phyloP scores from a whole-genome alignment of 2,329 filamentous ascomycete genomes.

The Ophiocordyceps unilateralis region DNA sequence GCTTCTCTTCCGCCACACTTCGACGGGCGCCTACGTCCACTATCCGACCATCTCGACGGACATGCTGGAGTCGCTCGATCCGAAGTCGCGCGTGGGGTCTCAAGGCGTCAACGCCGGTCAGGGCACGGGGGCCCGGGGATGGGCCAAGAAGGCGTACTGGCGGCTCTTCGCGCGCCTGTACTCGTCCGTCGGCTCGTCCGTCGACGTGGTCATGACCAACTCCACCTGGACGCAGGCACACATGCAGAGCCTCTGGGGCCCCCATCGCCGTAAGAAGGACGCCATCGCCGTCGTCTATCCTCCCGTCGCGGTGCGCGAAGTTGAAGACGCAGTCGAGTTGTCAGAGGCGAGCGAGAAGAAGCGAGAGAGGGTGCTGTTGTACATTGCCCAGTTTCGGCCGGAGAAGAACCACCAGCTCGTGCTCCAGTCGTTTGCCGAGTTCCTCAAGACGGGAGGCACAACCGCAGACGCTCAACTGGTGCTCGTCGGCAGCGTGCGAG shows the following conservation, averaged over 20 bases:
- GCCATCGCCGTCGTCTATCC: slow-evolving; percentile 69
- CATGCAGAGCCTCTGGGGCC: slow-evolving; percentile 65
- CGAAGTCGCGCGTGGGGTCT: slow-evolving; percentile 34
- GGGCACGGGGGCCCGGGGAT: slow-evolving; percentile 54
- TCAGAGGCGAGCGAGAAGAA: slow-evolving; percentile 48
- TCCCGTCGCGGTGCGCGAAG: slow-evolving; percentile 75
- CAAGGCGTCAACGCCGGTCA: slow-evolving; percentile 73
- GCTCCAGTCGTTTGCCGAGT: slow-evolving; percentile 65
- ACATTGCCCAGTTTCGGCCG: slow-evolving; percentile 92
- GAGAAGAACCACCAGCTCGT: slow-evolving; percentile 93
- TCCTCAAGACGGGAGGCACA: slow-evolving; percentile 38
- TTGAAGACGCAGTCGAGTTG: slow-evolving; percentile 59
- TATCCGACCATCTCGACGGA: slow-evolving; percentile 97
- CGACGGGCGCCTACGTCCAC: slow-evolving; percentile 88
- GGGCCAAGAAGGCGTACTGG: slow-evolving; percentile 72
- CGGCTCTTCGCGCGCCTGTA: slow-evolving; percentile 68
- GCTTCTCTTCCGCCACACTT: slow-evolving; percentile 60
- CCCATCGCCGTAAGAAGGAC: slow-evolving; percentile 27
- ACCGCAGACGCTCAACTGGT: slow-evolving; percentile 51
- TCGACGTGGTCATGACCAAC: slow-evolving; percentile 96
- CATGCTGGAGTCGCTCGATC: slow-evolving; percentile 75
- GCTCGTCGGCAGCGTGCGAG: slow-evolving; percentile 82
- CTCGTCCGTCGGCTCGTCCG: slow-evolving; percentile 60
- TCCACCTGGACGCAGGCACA: slow-evolving; percentile 85
- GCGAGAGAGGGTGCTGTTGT: slow-evolving; percentile 60